Evolutionary conservation across 768 basidiomycete species (phyloP).

Genomic region (Leucogyrophana mollusca): DNA sequence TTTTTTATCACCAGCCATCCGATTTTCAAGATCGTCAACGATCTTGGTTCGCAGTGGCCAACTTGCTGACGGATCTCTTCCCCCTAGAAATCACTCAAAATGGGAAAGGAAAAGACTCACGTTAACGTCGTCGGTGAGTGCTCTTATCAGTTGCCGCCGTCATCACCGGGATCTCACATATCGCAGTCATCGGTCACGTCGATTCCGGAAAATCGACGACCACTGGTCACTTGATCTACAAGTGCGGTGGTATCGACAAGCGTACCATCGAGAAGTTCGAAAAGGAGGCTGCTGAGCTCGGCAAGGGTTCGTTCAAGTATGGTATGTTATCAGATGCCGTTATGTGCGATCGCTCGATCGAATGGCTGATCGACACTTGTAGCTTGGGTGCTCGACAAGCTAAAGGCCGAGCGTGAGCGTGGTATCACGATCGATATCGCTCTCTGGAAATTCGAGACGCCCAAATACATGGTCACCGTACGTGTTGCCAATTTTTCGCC

Average conservation of each 20-base stretch:
- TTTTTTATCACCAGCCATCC: constrained; percentile 3
- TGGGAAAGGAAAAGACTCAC: constrained; percentile 96
- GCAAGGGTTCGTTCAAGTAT: constrained; percentile 98
- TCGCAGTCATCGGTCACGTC: constrained; percentile 94
- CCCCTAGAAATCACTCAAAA: constrained; percentile 58
- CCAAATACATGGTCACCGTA: constrained; percentile 91
- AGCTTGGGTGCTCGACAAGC: constrained; percentile 99
- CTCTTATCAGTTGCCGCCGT: constrained; percentile 26
- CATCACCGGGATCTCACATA: constrained; percentile 27
- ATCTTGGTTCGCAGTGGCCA: constrained; percentile 11
- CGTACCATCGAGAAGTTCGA: constrained; percentile 99
- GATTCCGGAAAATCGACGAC: constrained; percentile 99
- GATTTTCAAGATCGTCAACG: constrained; percentile 21
- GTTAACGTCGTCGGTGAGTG: constrained; percentile 94
- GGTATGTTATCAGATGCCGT: constrained; percentile 48
- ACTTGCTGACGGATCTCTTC: constrained; percentile 12
- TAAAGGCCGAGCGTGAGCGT: constrained; percentile 99
- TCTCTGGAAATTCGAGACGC: constrained; percentile 99
- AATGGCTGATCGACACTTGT: constrained; percentile 28
- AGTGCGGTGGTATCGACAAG: constrained; percentile 99
- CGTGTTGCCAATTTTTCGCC: constrained; percentile 27
- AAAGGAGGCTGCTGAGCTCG: constrained; percentile 99
- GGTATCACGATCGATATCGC: constrained; percentile 99
- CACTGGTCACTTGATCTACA: constrained; percentile 99
- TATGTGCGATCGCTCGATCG: constrained; percentile 17